Conservation (phyloP, 768 basidiomycete genomes). For the Termitomyces sp. region DNA sequence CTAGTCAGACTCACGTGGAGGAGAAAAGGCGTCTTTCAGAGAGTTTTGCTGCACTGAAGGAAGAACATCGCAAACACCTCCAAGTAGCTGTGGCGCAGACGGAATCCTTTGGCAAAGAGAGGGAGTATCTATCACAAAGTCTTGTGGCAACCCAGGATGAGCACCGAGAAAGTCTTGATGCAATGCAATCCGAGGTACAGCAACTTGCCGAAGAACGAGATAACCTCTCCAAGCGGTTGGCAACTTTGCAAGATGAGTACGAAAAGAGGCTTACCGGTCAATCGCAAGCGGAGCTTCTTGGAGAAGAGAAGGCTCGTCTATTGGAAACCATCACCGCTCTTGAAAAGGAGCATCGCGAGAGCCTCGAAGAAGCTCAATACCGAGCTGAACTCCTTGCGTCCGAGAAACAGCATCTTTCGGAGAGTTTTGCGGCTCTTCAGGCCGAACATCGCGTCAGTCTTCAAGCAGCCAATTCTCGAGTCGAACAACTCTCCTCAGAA, state of each 20-base stretch:
- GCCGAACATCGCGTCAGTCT: slow-evolving; percentile 2
- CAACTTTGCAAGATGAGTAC: slow-evolving; percentile 1
- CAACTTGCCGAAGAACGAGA: slow-evolving; percentile 2
- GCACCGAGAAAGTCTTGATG: slow-evolving; percentile 1
- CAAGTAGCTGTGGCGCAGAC: neutral
- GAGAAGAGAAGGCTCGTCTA: slow-evolving; percentile 2
- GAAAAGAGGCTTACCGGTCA: neutral
- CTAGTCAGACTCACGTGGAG: neutral
- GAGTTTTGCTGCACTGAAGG: neutral
- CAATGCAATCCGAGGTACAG: neutral
- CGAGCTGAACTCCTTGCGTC: neutral
- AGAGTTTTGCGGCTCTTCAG: neutral
- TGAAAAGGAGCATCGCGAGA: slow-evolving; percentile 3
- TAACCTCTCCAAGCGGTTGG: neutral
- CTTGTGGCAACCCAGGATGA: slow-evolving; percentile 1
- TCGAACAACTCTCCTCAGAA: neutral
- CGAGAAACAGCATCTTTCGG: slow-evolving; percentile 2
- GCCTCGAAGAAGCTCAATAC: neutral
- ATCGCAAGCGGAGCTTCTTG: slow-evolving; percentile 1
- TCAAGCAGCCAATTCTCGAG: neutral
- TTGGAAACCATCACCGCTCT: neutral
- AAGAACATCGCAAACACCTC: neutral
- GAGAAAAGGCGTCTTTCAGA: slow-evolving; percentile 2
- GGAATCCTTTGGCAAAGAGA: slow-evolving; percentile 5
- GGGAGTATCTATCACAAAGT: slow-evolving; percentile 1